Evolutionary conservation across 1,284 basidiomycete species (phyloP).

Genomic region (Ustilago crameri): DNA sequence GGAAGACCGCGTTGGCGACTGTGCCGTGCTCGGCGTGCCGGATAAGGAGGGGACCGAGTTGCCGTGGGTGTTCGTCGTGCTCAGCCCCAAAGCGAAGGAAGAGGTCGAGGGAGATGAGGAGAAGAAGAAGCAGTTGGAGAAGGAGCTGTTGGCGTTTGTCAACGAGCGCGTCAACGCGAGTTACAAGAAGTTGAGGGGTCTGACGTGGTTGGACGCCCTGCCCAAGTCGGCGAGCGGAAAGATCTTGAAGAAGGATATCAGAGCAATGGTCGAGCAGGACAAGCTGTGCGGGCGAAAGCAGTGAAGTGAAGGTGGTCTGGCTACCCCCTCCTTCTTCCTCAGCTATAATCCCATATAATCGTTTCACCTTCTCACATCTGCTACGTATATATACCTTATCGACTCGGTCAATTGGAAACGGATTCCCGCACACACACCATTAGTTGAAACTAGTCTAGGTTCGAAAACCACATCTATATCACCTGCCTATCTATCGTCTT

Average conservation of each 20-base stretch:
- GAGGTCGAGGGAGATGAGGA: slow-evolving; percentile 23
- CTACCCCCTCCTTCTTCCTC: too few relatives aligned
- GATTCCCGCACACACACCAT: too few relatives aligned
- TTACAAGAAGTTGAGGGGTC: slow-evolving; percentile 62
- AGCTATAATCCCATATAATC: too few relatives aligned
- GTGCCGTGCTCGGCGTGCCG: slow-evolving; percentile 54
- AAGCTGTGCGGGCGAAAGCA: slow-evolving; percentile 30
- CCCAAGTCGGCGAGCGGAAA: slow-evolving; percentile 64
- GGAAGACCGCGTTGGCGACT: slow-evolving; percentile 50
- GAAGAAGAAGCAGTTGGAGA: slow-evolving; percentile 31
- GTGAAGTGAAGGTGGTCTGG: neutral
- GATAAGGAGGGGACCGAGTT: slow-evolving; percentile 52
- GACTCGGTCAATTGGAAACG: too few relatives aligned
- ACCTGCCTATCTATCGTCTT: too few relatives aligned
- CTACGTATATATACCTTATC: too few relatives aligned
- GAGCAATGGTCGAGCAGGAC: slow-evolving; percentile 39
- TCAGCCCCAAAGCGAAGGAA: slow-evolving; percentile 25
- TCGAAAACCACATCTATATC: too few relatives aligned
- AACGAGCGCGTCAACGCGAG: slow-evolving; percentile 58
- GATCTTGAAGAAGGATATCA: slow-evolving; percentile 62
- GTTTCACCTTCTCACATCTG: too few relatives aligned
- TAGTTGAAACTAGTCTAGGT: too few relatives aligned
- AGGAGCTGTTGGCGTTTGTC: slow-evolving; percentile 50
- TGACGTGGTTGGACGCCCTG: slow-evolving; percentile 60
- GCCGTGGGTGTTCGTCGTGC: slow-evolving; percentile 58